phyloP scores from a whole-genome alignment of 257 asterid genomes.

The Solanum gracilifrons region DNA sequence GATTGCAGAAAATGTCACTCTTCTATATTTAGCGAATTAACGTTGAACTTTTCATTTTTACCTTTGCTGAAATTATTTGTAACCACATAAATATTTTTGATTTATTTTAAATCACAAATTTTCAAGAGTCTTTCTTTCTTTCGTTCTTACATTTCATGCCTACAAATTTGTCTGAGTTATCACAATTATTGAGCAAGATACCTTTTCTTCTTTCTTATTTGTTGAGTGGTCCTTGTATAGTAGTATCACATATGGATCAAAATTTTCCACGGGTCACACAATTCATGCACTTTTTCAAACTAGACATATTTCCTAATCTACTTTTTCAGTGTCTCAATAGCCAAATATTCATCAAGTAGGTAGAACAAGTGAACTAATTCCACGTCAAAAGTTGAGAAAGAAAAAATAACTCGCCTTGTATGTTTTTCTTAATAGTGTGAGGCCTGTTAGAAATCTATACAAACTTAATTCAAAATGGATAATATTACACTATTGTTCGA shows the following conservation, averaged over 20 bases:
- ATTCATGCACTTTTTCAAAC: not conserved
- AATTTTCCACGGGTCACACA: not conserved
- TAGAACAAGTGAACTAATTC: not conserved
- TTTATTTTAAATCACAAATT: too few species aligned
- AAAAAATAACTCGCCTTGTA: too few species aligned
- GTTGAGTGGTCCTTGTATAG: not conserved
- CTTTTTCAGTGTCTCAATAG: not conserved
- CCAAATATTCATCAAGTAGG: not conserved
- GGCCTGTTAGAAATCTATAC: too few species aligned
- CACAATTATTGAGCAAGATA: not conserved
- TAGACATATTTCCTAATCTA: not conserved
- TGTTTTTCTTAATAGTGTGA: too few species aligned
- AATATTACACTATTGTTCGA: too few species aligned
- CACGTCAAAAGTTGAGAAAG: not conserved
- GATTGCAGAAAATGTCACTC: not conserved
- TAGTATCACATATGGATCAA: not conserved
- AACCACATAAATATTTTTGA: too few species aligned
- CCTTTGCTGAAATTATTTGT: not conserved
- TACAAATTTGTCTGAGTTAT: not conserved
- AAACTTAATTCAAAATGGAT: too few species aligned
- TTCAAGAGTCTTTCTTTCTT: too few species aligned
- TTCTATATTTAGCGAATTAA: too few species aligned
- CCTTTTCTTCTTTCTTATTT: not conserved
- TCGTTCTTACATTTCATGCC: not conserved
- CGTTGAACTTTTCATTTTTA: not conserved